Evolutionary conservation across 768 basidiomycete species (phyloP).

Genomic region (Agrocybe pediades): DNA sequence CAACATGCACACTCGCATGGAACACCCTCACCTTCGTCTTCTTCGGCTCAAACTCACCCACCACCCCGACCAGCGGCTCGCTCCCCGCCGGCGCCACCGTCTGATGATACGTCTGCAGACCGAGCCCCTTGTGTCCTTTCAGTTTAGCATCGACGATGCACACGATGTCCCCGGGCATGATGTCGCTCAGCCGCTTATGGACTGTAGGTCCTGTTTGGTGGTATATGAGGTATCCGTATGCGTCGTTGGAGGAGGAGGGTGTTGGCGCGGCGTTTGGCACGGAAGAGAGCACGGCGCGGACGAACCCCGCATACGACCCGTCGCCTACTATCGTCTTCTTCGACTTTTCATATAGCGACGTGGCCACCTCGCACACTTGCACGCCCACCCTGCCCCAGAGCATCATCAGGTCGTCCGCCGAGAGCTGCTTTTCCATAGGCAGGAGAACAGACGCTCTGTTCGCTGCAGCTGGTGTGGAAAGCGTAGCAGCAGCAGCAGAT

Average conservation of each 20-base stretch:
- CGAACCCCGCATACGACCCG: slow-evolving; percentile 81
- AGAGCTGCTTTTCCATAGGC: slow-evolving; percentile 37
- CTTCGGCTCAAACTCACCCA: slow-evolving; percentile 83
- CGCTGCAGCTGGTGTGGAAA: slow-evolving; percentile 11
- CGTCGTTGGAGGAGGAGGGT: slow-evolving; percentile 30
- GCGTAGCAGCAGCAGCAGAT: slow-evolving; percentile 18
- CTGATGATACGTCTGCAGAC: slow-evolving; percentile 45
- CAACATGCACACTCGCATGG: slow-evolving; percentile 86
- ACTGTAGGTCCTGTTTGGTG: slow-evolving; percentile 68
- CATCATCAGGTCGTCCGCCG: slow-evolving; percentile 67
- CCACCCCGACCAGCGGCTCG: slow-evolving; percentile 70
- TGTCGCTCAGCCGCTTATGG: slow-evolving; percentile 74
- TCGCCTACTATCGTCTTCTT: slow-evolving; percentile 82
- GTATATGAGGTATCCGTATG: slow-evolving; percentile 78
- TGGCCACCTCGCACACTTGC: slow-evolving; percentile 71
- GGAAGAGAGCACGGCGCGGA: slow-evolving; percentile 62
- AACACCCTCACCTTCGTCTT: slow-evolving; percentile 85
- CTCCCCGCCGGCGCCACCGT: too few relatives aligned
- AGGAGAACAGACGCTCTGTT: slow-evolving; percentile 24
- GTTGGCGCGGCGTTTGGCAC: slow-evolving; percentile 62
- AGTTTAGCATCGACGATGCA: slow-evolving; percentile 71
- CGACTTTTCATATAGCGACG: slow-evolving; percentile 68
- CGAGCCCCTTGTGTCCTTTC: slow-evolving; percentile 79
- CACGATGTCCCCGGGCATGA: slow-evolving; percentile 85
- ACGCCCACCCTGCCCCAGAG: slow-evolving; percentile 78